Percentiles rank a stretch among this genome's conserved stretches.
Conservation (phyloP, 1,284 basidiomycete species). For the Cystodermella granulosa region DNA sequence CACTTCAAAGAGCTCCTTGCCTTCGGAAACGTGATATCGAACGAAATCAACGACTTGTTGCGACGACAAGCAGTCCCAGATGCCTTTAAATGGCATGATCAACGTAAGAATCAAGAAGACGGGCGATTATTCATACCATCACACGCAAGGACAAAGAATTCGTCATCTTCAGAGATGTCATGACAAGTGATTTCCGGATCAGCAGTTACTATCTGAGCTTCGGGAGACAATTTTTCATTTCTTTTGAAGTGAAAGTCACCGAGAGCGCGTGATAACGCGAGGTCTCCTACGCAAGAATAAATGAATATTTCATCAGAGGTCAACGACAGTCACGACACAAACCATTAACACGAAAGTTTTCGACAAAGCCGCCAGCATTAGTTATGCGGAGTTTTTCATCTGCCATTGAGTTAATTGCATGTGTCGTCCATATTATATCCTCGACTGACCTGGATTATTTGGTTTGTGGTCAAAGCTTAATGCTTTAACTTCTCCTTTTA, state of each 20-base stretch:
- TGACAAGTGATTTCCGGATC: conserved; percentile 89
- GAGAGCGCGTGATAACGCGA: conserved; percentile 90
- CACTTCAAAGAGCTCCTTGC: conserved; percentile 76
- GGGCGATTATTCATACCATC: conserved; percentile 68
- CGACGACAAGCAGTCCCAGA: conserved; percentile 95
- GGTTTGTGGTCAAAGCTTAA: conserved; percentile 97
- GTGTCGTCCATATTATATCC: conserved; percentile 6
- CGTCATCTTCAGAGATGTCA: conserved; percentile 81
- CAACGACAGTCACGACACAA: conserved; percentile 22
- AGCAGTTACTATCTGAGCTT: conserved; percentile 92
- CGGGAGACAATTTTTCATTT: conserved; percentile 74
- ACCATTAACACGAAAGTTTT: conserved; percentile 97
- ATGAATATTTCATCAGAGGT: background rate
- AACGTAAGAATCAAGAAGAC: conserved; percentile 10
- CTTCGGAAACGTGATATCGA: conserved; percentile 77
- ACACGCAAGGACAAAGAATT: conserved; percentile 94
- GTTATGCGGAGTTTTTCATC: conserved; percentile 85
- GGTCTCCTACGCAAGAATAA: conserved; percentile 65
- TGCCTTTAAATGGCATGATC: conserved; percentile 55
- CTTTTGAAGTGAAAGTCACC: conserved; percentile 99
- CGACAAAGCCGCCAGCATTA: conserved; percentile 94
- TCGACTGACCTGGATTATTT: conserved; percentile 67
- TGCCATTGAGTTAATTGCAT: conserved; percentile 25
- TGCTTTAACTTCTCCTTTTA: conserved; percentile 81
- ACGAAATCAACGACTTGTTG: conserved; percentile 92